Base-by-base conservation (phyloP, 2,329 filamentous ascomycete genomes). In the Lachnellula subtilissima region DNA sequence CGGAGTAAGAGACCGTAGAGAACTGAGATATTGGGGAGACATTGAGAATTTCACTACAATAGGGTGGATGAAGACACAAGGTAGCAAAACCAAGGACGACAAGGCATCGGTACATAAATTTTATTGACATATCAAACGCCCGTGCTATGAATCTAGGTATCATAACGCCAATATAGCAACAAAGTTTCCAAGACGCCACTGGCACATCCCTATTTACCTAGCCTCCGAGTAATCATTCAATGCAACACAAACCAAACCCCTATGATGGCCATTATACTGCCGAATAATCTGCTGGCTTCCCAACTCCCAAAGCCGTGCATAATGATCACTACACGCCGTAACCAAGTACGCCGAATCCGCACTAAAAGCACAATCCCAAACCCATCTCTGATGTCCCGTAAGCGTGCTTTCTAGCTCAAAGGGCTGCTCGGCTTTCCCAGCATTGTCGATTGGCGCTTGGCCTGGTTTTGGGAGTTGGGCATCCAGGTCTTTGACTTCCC, bases 401-500 rank as follows among this genome's bases (percentile, higher is more conserved):
- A 90, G 76, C 5, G 85, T 87, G 15, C 84, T 86, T 70, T 89
- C 85, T 2, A 89, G 75, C 53, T 82, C 85, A 61, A 85, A 88
- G 56, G 70, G 82, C 70, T 71, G 52, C 37, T 67, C 70, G 6
- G 25, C 69, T 81, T 67, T 68, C 67, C 71, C 63, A 63, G 69
- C 65, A 80, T 67, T 32, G 7, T 9, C 8, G 69, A 60, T 36
- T 32, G 60, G 50, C 5, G 59, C 48, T 47, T 69, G 61, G 37
- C 64, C 65, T 35, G 63, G 62, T n/a, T 57, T 53, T 1, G 65
- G 67, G 25, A 65, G 56, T 63, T 75, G 76, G 45, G 75, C 74
- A 25, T 84, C 81, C n/a, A 86, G 79, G 68, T 95, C 89, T 61
- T 76, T 77, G 47, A 97, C 88, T 66, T 91, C 89, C 94, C 94